Percentiles rank a stretch among this genome's conserved stretches.
phyloP scores from a whole-genome alignment of 495 filamentous ascomycete species.

The Astrothelium subdiscretum region DNA sequence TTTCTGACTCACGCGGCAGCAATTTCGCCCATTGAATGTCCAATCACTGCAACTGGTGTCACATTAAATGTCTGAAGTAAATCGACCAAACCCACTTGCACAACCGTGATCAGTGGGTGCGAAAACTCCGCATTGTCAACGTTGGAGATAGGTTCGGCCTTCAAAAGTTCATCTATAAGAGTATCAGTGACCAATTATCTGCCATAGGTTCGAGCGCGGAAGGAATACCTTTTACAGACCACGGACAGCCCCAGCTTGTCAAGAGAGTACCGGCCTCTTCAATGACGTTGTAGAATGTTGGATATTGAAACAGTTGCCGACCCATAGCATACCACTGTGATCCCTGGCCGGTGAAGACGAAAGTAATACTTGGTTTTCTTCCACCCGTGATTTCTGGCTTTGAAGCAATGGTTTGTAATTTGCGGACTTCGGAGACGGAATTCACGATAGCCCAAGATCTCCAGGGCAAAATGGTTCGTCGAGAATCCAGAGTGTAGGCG shows the following conservation, averaged over 20 bases:
- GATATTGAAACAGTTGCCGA: slow-evolving; percentile 23
- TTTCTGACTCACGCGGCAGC: slow-evolving; percentile 35
- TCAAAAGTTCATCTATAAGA: slow-evolving; percentile 14
- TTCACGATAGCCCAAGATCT: no score
- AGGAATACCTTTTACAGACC: slow-evolving; percentile 19
- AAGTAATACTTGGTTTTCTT: no score
- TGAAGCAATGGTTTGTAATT: no score
- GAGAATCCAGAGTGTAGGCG: no score
- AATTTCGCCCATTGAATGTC: slow-evolving; percentile 55
- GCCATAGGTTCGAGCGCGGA: no score
- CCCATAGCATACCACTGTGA: slow-evolving; percentile 37
- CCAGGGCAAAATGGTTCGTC: no score
- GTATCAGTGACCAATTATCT: no score
- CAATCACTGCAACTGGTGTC: slow-evolving; percentile 31
- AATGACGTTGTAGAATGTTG: slow-evolving; percentile 26
- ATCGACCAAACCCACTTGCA: slow-evolving; percentile 17
- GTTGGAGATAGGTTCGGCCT: slow-evolving; percentile 9
- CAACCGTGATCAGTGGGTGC: slow-evolving; percentile 19
- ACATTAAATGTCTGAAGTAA: slow-evolving; percentile 20
- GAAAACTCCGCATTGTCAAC: slow-evolving; percentile 8
- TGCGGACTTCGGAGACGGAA: no score
- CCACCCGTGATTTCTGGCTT: no score
- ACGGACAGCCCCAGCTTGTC: slow-evolving; percentile 3
- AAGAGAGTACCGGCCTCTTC: slow-evolving; percentile 10
- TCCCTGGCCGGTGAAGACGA: slow-evolving; percentile 38